Conservation (phyloP, 352 stramenopile species). For the Thraustochytrium striatum region DNA sequence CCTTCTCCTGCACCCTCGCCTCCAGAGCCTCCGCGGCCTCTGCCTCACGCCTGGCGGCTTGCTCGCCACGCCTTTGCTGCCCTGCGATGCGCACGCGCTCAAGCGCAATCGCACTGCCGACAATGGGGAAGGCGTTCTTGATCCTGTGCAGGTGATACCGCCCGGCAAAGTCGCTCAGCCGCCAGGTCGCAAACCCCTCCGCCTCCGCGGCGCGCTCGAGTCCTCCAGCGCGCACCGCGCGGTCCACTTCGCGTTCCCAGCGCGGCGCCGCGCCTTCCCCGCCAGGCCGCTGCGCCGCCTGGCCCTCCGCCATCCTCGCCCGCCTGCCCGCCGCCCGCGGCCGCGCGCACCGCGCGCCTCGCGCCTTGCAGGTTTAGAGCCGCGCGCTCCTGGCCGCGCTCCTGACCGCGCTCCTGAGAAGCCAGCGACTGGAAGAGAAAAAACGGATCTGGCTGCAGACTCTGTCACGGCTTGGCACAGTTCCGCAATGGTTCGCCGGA, state of each 20-base stretch:
- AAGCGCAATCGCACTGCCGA: not conserved
- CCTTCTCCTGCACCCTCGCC: not conserved
- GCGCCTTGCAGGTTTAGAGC: not conserved
- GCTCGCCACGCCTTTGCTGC: not conserved
- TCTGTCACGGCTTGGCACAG: no score
- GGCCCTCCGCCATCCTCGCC: not conserved
- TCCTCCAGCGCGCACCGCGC: not conserved
- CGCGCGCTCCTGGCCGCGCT: not conserved
- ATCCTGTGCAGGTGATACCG: conserved; percentile 18
- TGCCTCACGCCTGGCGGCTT: not conserved
- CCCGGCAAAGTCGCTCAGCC: conserved; percentile 26
- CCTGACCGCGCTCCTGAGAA: no score
- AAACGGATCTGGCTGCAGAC: no score
- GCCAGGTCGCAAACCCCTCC: not conserved
- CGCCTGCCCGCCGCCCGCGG: not conserved
- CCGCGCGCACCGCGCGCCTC: not conserved
- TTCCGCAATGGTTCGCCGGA: no score
- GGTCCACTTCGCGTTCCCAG: not conserved
- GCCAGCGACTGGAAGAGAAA: not conserved
- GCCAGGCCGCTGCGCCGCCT: not conserved
- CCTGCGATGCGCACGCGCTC: not conserved
- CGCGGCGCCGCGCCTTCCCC: not conserved
- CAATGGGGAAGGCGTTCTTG: conserved; percentile 26
- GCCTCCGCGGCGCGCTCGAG: not conserved
- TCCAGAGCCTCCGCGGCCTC: not conserved